phyloP scores from a whole-genome alignment of 116 monocot genomes.

The Papilionanthe hybrid region DNA sequence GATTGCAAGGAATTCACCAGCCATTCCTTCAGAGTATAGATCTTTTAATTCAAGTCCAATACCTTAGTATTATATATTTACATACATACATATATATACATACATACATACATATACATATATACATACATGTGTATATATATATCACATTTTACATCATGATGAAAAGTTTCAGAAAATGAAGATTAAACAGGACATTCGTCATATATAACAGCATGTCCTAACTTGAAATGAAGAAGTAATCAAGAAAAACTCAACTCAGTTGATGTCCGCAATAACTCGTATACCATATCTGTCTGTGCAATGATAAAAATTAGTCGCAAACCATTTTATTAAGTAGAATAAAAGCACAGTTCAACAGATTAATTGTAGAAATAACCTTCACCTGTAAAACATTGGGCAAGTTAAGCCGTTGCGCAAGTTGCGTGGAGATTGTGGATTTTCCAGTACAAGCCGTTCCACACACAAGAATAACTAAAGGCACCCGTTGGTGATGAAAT shows the following conservation, averaged over 20 bases:
- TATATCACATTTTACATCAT: not conserved
- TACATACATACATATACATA: too few species aligned
- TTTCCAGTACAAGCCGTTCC: slow-evolving; percentile 98
- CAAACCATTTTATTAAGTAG: slow-evolving; percentile 1
- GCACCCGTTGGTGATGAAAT: slow-evolving; percentile 97
- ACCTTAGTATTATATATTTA: not conserved
- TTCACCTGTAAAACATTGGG: slow-evolving; percentile 97
- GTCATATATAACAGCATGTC: not conserved
- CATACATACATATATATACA: too few species aligned
- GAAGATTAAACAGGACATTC: not conserved
- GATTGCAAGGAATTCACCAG: not conserved
- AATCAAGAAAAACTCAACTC: slow-evolving; percentile 52
- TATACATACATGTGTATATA: too few species aligned
- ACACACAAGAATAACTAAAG: slow-evolving; percentile 96
- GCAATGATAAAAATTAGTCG: slow-evolving; percentile 4
- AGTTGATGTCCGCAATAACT: slow-evolving; percentile 92
- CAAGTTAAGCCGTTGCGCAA: slow-evolving; percentile 89
- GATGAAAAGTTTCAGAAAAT: not conserved
- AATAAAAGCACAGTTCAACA: slow-evolving; percentile 7
- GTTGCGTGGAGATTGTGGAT: slow-evolving; percentile 96
- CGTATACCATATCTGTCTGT: slow-evolving; percentile 99
- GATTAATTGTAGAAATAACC: not conserved
- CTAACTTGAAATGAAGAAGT: not conserved
- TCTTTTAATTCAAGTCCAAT: not conserved
- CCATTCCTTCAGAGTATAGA: not conserved